Base-by-base conservation (phyloP, 2,329 filamentous ascomycete genomes). In the Phialophora macrospora region DNA sequence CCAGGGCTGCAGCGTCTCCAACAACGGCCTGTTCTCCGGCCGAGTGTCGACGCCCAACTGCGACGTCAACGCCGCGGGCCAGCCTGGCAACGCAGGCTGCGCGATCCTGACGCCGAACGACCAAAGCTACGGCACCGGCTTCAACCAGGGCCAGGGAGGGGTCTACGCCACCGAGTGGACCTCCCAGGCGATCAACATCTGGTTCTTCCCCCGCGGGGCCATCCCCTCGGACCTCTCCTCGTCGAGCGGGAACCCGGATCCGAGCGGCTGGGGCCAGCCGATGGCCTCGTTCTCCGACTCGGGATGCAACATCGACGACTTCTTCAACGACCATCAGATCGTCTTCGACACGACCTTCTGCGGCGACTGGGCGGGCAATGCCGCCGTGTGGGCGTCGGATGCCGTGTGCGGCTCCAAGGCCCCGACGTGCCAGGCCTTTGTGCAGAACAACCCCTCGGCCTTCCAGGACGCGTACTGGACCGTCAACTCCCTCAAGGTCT, bases 341-440 rank as follows among this genome's bases (percentile, higher is more conserved):
- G 85, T 94, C 69, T 88, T 95, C 77, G 87, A 94, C 78, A 95
- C 88, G 0, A 90, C 90, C 5, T 92, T 96, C 76, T 97, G 93
- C 77, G 93, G 93, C 22, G 86, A 90, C 74, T 97, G 93, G 93
- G 93, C 93, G 7, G 91, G 91, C 26, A 75, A 80, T 3, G 32
- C 32, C 32, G 32, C 32, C 49, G 86, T 88, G 38, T 96, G 90
- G 89, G 73, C 74, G 56, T 73, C 76, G 34, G 83, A 88, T 66
- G 67, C 78, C 4, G 82, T 84, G 51, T 93, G 90, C 76, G 78
- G 83, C 1, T 78, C 83, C 48, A 81, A 86, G 70, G 90, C 87
- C 0, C 68, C 78, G 46, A 88, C 87, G 0, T 97, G 93, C 80
- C 75, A 88, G 30, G 85, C 87, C 26, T 96, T 87, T 75, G 93